Percentiles rank a stretch among this genome's conserved stretches.
phyloP scores from a whole-genome alignment of 768 basidiomycete species.

The Crucibulum laeve region DNA sequence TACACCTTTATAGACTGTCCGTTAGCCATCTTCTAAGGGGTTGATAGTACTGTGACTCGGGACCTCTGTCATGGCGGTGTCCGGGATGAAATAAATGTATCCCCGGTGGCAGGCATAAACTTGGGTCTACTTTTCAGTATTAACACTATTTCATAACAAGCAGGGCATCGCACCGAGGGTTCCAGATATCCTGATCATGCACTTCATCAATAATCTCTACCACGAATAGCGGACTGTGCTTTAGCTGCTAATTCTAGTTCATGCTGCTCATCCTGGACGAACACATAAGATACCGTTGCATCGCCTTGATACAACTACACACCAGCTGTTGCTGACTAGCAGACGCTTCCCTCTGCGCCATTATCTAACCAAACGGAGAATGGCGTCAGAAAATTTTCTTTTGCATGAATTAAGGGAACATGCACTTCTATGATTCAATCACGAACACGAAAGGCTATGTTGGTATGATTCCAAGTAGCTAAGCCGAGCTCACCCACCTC shows the following conservation, averaged over 20 bases:
- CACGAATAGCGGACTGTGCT: constrained; percentile 27
- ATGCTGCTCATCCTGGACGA: constrained; percentile 29
- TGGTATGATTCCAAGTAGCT: background rate
- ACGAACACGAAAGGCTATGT: constrained; percentile 6
- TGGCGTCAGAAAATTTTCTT: background rate
- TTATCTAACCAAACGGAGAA: constrained; percentile 20
- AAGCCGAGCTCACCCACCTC: constrained; percentile 38
- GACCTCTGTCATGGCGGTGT: no score
- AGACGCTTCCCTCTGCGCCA: constrained; percentile 25
- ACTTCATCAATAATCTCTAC: constrained; percentile 11
- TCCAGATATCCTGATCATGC: constrained; percentile 6
- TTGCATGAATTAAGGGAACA: constrained; percentile 4
- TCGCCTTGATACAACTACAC: constrained; percentile 22
- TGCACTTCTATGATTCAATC: constrained; percentile 25
- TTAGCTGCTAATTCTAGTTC: constrained; percentile 37
- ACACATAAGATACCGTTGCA: constrained; percentile 11
- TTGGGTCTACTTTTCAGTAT: no score
- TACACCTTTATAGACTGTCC: no score
- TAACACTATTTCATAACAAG: no score
- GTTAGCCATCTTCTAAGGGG: no score
- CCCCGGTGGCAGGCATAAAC: no score
- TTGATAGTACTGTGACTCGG: no score
- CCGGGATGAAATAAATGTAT: no score
- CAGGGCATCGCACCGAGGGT: background rate
- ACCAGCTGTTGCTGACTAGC: constrained; percentile 14